Base-by-base conservation (phyloP, 176 grass and related monocot species). In the Puya raimondii region DNA sequence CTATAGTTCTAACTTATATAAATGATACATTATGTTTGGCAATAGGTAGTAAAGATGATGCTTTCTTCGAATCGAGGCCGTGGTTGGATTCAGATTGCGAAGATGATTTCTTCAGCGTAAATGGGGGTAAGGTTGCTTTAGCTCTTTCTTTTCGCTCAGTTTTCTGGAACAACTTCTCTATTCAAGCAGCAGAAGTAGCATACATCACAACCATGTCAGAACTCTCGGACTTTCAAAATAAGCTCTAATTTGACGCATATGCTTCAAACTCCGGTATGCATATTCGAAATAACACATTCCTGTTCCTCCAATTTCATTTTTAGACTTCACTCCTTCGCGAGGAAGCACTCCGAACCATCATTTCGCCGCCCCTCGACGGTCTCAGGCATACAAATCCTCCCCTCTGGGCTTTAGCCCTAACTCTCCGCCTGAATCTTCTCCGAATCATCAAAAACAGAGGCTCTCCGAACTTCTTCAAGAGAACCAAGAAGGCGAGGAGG, bases 91-190 rank as follows among this genome's bases (percentile, higher is more conserved):
- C 86, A 0, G 92, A 96, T 18, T 75, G 76, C 2, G 88, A 96
- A 20, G 88, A 96, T 33, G 92, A 96, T 73, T 96, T 91, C 64
- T 67, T 86, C 71, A 92, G 92, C 53, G 79, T 89, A n/a, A 81
- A 78, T 25, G 92, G 86, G 91, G 92, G 92, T 96, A 87, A 76
- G 23, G 17, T 48, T 58, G 52, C 26, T 70, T 47, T 1, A 69
- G 4, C 33, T 42, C 33, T 42, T 42, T 42, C 33, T 42, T n/a
- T 18, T 16, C 2, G 56, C 16, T 10, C 6, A 11, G n/a, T 10
- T n/a, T 18, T 61, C 17, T 22, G 22, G 5, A 58, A n/a, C 4
- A 56, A 12, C 14, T n/a, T n/a, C 52, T 56, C 11, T n/a, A 56
- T 14, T 56, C 11, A 1, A n/a, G 11, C 0, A 56, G 52, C 6